Evolutionary conservation across 164 flowering plant genomes (phyloP), one percentile per base, ranked within the genome.

Genomic region (Buxus sempervirens): DNA sequence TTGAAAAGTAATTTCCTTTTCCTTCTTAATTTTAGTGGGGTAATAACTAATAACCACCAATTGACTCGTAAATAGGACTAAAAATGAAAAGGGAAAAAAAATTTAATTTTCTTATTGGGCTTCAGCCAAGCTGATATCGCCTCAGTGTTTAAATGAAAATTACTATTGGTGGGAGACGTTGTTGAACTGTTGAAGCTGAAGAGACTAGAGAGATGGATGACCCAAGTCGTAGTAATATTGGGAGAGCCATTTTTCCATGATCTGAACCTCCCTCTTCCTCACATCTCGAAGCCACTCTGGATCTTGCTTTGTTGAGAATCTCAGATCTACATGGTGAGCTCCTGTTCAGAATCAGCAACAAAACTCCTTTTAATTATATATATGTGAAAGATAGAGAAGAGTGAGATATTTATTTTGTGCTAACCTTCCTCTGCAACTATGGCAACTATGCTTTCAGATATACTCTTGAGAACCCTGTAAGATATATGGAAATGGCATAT

Each of bases 271-370:
- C 69, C 27, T 72, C 58, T 67, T 77, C 68, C 96, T 82, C 59
- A 89, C 86, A 16, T 83, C 76, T 63, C 54, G 58, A 67, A 93
- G 93, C 96, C 98, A 93, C 62, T 83, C 49, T 32, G 98, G 98
- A 75, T 93, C 98, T 70, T 82, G 90, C 4, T 63, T 75, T 0
- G 76, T 85, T 57, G 93, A 80, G 68, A 78, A 88, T 74, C 97
- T 86, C 62, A 93, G 72, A 76, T 90, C 98, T 23, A 89, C 94
- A 58, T 90, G 98, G 66, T 93, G 98, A 28, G 96, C 98, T 38
- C 97, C 98, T 93, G 75, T 28, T 22, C 45, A 53, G 9, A 54
- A 53, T 8, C 19, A 25, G 54, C 21, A 20, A 36, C 24, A 59
- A 12, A 9, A 58, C 53, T 26, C n/a, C 26, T 0, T 18, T 23